Evolutionary conservation across 2,329 filamentous ascomycete species (phyloP), one percentile per base, ranked within the genome.

Genomic region (Fusarium compactum): DNA sequence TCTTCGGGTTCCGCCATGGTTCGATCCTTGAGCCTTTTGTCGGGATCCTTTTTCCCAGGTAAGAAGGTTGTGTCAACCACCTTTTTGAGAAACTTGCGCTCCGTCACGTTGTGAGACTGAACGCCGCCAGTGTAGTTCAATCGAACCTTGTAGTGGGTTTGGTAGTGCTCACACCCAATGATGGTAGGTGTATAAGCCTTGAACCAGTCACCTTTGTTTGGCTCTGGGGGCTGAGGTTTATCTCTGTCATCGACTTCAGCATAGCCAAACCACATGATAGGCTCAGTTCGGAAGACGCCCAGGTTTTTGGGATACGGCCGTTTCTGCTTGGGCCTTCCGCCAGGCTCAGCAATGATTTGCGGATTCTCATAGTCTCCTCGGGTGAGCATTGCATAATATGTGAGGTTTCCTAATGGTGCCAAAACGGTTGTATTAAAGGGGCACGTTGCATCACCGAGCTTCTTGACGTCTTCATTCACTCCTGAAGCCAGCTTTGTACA

Each of bases 101-200:
- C 57, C 18, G 45, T 50, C 30, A 76, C 61, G 6, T 68, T 58
- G 29, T 73, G 62, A 14, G 34, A 48, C 46, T 76, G 74, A 15
- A 68, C 56, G 8, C 61, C 66, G 15, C 69, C 71, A 10, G 60
- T 76, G 48, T 72, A 72, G 53, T 74, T 76, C 40, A 76, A 67
- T 45, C 54, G 44, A 24, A 76, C 70, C 15, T 59, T 67, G 54
- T 76, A 76, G 22, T 69, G 58, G 12, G 71, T 72, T 45, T 74
- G 48, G 15, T 72, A 69, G 38, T 76, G 72, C 29, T 73, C 73
- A 41, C 74, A 76, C 9, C 70, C 74, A 46, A 76, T 69, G 8
- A 76, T 76, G 18, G n/a, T 73, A 4, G 74, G 73, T 7, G 72
- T 76, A 29, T 76, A 76, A 7, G 71, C 70, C n/a, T 64, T 53